Evolutionary conservation across 345 rosid genomes (phyloP), one percentile per base, ranked within the genome.

Genomic region (Populus tremula): DNA sequence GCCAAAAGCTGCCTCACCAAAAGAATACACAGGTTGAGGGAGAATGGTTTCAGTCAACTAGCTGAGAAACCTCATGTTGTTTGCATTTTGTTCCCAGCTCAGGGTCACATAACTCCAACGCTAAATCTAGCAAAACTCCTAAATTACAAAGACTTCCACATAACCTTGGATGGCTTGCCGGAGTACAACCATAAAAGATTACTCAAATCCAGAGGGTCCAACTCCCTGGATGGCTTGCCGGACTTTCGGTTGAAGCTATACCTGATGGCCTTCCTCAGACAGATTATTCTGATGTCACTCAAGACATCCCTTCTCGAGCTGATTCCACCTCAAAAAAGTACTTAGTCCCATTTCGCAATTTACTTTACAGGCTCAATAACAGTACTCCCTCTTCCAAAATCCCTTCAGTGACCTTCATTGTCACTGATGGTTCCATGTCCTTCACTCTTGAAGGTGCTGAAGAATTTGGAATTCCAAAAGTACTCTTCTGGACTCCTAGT

Each of bases 121-220:
- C 38, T 86, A 0, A 68, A 75, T 29, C 29, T 84, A 2, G 87
- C 85, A 21, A 84, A 86, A 61, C 77, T 84, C 16, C 81, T 86
- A 59, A 83, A 84, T 77, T 50, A 8, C 10, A 73, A 29, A 76
- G 86, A 87, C 80, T 82, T 86, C 72, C 82, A 79, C 43, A 64
- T 84, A 41, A 87, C 86, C 35, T 87, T 87, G 35, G 33, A 31
- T 33, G 85, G 85, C 39, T 73, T 83, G 83, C 83, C 66, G 4
- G 35, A 62, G 29, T 8, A 6, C 12, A 66, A 12, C 6, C 41
- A 35, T 18, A 66, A 21, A 13, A 13, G 69, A 5, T 11, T 35
- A 21, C 41, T 66, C n/a, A 66, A 66, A 33, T 66, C 69, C 18
- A 17, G 69, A 12, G 69, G 69, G 3, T 18, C 21, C 18, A 12